These are phyloP conservation scores for Penicillium sp. DNA, from an alignment of 2,329 filamentous ascomycete genomes.

Conservation along the genomic window DNA sequence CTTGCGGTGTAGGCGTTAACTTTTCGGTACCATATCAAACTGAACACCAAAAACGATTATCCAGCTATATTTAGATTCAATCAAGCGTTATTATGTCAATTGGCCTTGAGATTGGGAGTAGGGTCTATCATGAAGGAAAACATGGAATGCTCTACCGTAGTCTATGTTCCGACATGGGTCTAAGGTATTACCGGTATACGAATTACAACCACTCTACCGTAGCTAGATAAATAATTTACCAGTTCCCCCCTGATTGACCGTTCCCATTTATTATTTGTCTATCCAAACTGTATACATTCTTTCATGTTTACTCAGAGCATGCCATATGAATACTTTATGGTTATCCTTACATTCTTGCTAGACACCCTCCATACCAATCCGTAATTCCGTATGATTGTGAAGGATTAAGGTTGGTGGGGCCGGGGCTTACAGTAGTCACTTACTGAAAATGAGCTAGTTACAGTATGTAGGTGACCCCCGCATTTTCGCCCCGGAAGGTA, in stretches of 20 bases:
- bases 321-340: neutral
- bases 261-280: neutral
- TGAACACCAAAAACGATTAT: too few relatives aligned
- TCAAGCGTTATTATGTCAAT: too few relatives aligned
- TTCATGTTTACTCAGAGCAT: neutral
- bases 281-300: neutral
- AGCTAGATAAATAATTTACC: neutral
- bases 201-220: neutral
- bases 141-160: too few relatives aligned
- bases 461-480: constrained; percentile 16
- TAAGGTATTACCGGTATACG: neutral
- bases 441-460: neutral
- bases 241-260: neutral
- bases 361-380: neutral
- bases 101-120: too few relatives aligned
- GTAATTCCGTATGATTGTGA: neutral
- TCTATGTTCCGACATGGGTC: neutral
- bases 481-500: constrained; percentile 23
- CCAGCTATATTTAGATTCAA: too few relatives aligned
- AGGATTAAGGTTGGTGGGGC: constrained; percentile 9
- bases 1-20: too few relatives aligned
- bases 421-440: neutral
- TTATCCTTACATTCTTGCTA: neutral
- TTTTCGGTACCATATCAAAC: too few relatives aligned
- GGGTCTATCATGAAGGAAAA: too few relatives aligned